A percentile compares a stretch with the other conserved stretches of the same genome.
These are phyloP conservation scores for Isabelozyma rhagii DNA, from an alignment of 805 yeast genomes.

Conservation along the genomic window DNA sequence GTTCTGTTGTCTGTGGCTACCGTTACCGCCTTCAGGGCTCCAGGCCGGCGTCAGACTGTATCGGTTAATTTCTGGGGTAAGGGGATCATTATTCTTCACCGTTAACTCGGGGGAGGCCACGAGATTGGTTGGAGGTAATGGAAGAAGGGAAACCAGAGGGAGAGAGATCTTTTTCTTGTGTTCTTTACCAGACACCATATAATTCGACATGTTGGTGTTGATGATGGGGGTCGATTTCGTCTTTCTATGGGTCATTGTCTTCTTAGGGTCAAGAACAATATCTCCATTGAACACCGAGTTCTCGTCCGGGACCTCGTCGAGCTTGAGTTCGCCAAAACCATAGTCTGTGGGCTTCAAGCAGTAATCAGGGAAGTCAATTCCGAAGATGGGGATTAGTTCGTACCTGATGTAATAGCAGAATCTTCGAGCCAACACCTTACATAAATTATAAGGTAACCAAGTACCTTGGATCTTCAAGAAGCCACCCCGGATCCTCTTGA, in stretches of 20 bases:
- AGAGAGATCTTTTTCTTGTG: not conserved
- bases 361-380: slow-evolving; percentile 58
- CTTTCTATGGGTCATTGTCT: too few relatives aligned
- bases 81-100: not conserved
- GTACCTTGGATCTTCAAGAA: slow-evolving; percentile 91
- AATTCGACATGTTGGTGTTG: not conserved
- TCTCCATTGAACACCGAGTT: not conserved
- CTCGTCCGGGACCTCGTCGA: slow-evolving; percentile 24
- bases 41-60: too few relatives aligned
- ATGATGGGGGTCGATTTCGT: not conserved
- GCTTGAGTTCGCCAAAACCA: slow-evolving; percentile 63
- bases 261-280: not conserved
- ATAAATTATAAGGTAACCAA: slow-evolving; percentile 77
- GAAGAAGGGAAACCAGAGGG: not conserved
- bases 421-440: slow-evolving; percentile 62
- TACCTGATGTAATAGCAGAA: slow-evolving; percentile 78
- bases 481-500: slow-evolving; percentile 84
- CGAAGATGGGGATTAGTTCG: slow-evolving; percentile 77
- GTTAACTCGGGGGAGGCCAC: not conserved
- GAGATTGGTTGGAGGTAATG: not conserved
- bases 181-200: not conserved
- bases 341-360: slow-evolving; percentile 58
- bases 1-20: not conserved
- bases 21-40: not conserved
- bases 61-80: not conserved